Base-by-base conservation (phyloP, 306 rosid species). In the Vigna unguiculata region DNA sequence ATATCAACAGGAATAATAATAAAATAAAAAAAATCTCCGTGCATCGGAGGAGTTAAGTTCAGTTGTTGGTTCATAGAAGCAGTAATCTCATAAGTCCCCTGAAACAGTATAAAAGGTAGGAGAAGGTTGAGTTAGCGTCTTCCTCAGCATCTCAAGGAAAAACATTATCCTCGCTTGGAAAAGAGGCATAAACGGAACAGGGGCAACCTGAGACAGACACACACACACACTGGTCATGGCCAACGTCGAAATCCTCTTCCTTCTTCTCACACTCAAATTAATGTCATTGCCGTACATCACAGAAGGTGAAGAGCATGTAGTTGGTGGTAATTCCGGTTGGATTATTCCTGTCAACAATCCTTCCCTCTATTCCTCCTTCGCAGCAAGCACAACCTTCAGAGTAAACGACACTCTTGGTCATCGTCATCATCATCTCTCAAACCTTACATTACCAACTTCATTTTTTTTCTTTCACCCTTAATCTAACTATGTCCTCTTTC, bases 301-400 rank as follows among this genome's bases (percentile, higher is more conserved):
- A 14, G 54, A 76, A 64, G 64, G 30, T 36, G 64, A n/a, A 64
- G 55, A 76, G 45, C 54, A 76, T 38, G 9, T 9, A 16, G 66
- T 49, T 3, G 45, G 9, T 28, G 54, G 54, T 6, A 1, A 1
- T 48, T 15, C 54, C 6, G 54, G n/a, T 57, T 75, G 80, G 80
- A 75, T 21, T 15, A 36, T 49, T 21, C 64, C 72, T 51, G 3
- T 0, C 1, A 1, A 19, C 15, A 19, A 8, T 17, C 0, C 47
- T 38, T 76, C 75, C 75, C 45, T 41, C 36, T 77, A 67, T 54
- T 11, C 81, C 49, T 25, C 46, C 34, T 59, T 40, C 3, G 9
- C 64, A 28, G 59, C 72, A 4, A 75, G 9, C 9, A 32, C 1
- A 5, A 75, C 22, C 0, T 75, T 62, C 72, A 19, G 1, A 47